Evolutionary conservation across 495 filamentous ascomycete species (phyloP).

Genomic region (Cercophora samala): DNA sequence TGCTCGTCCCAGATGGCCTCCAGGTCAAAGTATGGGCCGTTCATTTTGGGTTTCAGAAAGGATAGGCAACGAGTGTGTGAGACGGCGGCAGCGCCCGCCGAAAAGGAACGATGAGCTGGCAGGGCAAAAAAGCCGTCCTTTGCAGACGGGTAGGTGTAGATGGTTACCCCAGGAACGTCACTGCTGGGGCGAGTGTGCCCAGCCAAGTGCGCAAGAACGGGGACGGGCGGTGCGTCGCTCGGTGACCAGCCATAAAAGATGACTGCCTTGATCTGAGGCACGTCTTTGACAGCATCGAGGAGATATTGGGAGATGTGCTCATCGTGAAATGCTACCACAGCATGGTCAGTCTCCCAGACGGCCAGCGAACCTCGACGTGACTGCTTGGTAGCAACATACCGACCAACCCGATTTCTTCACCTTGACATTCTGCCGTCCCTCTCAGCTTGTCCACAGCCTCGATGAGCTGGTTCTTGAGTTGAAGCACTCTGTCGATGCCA

Average conservation of each 20-base stretch:
- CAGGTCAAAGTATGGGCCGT: slow-evolving; percentile 56
- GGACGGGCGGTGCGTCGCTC: not conserved
- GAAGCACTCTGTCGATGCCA: not conserved
- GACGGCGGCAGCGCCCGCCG: slow-evolving; percentile 37
- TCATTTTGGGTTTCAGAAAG: slow-evolving; percentile 50
- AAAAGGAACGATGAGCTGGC: slow-evolving; percentile 42
- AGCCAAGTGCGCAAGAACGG: slow-evolving; percentile 25
- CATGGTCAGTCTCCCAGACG: not conserved
- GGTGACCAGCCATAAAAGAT: slow-evolving; percentile 31
- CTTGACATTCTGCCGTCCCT: not conserved
- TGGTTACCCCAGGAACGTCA: not conserved
- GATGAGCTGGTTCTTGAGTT: slow-evolving; percentile 10
- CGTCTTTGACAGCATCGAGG: slow-evolving; percentile 15
- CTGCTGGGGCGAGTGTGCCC: not conserved
- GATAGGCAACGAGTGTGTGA: slow-evolving; percentile 51
- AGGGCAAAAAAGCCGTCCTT: slow-evolving; percentile 36
- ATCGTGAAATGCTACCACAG: not conserved
- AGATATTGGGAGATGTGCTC: not conserved
- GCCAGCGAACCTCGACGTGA: not conserved
- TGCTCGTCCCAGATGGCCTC: slow-evolving; percentile 62
- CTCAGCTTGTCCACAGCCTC: slow-evolving; percentile 26
- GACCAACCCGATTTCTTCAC: slow-evolving; percentile 35
- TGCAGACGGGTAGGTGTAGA: slow-evolving; percentile 35
- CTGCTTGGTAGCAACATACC: slow-evolving; percentile 27
- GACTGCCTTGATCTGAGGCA: slow-evolving; percentile 31